Percentiles rank a stretch among this genome's conserved stretches.
Conservation (phyloP, 768 basidiomycete species). For the Pleurotus platypus region DNA sequence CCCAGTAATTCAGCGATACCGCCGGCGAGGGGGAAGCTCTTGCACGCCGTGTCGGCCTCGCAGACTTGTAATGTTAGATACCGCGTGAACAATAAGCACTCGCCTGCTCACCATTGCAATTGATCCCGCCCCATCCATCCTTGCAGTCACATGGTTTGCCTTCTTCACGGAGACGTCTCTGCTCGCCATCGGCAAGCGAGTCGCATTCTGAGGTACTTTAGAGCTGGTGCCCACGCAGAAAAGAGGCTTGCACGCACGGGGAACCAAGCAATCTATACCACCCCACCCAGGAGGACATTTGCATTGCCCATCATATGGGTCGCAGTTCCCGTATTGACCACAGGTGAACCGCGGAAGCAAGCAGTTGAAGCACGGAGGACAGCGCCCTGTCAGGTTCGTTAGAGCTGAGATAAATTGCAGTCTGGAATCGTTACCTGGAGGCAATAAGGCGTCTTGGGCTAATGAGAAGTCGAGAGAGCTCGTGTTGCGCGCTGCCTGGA, state of each 20-base stretch:
- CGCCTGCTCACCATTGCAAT: conserved; percentile 81
- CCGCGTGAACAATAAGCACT: background rate
- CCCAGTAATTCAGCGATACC: conserved; percentile 20
- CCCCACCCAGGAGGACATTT: conserved; percentile 98
- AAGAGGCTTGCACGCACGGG: conserved; percentile 55
- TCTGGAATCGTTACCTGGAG: conserved; percentile 14
- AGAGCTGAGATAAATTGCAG: background rate
- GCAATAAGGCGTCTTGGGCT: background rate
- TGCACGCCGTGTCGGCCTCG: conserved; percentile 75
- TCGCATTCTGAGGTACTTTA: conserved; percentile 68
- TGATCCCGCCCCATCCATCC: conserved; percentile 94
- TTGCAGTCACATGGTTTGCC: conserved; percentile 82
- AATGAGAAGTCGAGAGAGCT: background rate
- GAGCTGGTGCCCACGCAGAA: background rate
- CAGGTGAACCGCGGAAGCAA: conserved; percentile 88
- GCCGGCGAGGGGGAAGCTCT: conserved; percentile 67
- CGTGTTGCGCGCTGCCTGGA: background rate
- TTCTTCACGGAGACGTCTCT: conserved; percentile 75
- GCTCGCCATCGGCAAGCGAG: conserved; percentile 86
- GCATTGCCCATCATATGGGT: conserved; percentile 92
- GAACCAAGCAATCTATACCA: conserved; percentile 90
- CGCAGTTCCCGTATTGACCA: conserved; percentile 89
- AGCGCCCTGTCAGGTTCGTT: conserved; percentile 40
- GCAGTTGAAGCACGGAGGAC: conserved; percentile 95
- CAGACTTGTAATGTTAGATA: conserved; percentile 57